Conservation (phyloP, 2,329 filamentous ascomycete species). For the Botrytis fabae region DNA sequence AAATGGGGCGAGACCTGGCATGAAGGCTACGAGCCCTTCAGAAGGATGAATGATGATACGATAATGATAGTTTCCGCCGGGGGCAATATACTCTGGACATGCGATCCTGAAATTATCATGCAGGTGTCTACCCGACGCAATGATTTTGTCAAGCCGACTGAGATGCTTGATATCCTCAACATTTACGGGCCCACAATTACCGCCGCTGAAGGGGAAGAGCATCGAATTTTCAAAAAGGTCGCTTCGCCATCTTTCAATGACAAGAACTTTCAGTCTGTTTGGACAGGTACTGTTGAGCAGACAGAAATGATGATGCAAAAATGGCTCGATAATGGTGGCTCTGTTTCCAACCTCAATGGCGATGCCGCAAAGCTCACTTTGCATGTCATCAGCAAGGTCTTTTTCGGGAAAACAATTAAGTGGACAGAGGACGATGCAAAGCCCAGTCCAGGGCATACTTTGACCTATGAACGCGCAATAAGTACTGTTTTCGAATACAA, state of each 20-base stretch:
- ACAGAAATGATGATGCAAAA: not conserved
- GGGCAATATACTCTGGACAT: constrained; percentile 15
- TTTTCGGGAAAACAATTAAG: not conserved
- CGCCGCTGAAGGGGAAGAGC: constrained; percentile 14
- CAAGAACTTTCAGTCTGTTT: not conserved
- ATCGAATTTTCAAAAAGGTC: constrained; percentile 1
- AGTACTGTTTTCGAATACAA: not conserved
- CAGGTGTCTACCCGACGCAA: constrained; percentile 8
- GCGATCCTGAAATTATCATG: constrained; percentile 9
- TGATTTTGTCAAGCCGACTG: constrained; percentile 9
- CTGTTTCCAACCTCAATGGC: not conserved
- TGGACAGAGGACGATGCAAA: not conserved
- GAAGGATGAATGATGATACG: not conserved
- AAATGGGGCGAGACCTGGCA: constrained; percentile 11
- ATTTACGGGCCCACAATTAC: constrained; percentile 16
- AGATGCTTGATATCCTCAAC: constrained; percentile 12
- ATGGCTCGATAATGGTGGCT: not conserved
- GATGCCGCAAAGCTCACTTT: not conserved
- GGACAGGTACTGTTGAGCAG: not conserved
- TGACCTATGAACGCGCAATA: not conserved
- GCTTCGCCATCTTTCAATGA: constrained; percentile 17
- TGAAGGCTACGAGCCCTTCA: constrained; percentile 14
- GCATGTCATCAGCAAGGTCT: not conserved
- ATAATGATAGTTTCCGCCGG: constrained; percentile 9
- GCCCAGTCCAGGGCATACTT: not conserved